phyloP scores from a whole-genome alignment of 1,284 basidiomycete genomes.

The Earliella scabrosa region DNA sequence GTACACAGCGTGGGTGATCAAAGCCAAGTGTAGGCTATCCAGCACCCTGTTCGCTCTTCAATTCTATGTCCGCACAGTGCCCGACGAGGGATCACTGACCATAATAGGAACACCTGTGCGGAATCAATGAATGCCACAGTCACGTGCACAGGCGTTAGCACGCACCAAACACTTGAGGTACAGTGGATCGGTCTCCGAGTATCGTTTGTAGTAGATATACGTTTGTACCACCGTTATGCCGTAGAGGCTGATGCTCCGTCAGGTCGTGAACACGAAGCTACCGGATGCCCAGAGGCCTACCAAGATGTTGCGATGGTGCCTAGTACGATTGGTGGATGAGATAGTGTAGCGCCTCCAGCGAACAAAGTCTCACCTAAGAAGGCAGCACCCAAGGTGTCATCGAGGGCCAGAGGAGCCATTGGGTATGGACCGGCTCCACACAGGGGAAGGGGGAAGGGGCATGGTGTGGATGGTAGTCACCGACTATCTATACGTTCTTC shows the following conservation, averaged over 20 bases:
- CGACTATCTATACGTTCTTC: slow-evolving; percentile 14
- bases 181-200: slow-evolving; percentile 20
- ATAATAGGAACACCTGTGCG: slow-evolving; percentile 21
- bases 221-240: slow-evolving; percentile 31
- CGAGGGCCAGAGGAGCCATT: slow-evolving; percentile 13
- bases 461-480: not conserved
- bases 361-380: slow-evolving; percentile 14
- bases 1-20: slow-evolving; percentile 25
- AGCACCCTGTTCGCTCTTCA: slow-evolving; percentile 14
- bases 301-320: slow-evolving; percentile 22
- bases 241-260: slow-evolving; percentile 21
- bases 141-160: not conserved
- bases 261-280: not conserved
- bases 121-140: not conserved
- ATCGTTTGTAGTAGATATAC: slow-evolving; percentile 28
- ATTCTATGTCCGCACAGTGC: not conserved
- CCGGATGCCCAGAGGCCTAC: not conserved
- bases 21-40: slow-evolving; percentile 22
- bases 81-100: slow-evolving; percentile 1
- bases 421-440: not conserved
- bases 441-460: not conserved
- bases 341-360: not conserved
- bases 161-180: slow-evolving; percentile 26
- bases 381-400: slow-evolving; percentile 23
- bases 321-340: not conserved